Evolutionary conservation across 1,284 basidiomycete genomes (phyloP).

Genomic region (Leccinum ambiguum): DNA sequence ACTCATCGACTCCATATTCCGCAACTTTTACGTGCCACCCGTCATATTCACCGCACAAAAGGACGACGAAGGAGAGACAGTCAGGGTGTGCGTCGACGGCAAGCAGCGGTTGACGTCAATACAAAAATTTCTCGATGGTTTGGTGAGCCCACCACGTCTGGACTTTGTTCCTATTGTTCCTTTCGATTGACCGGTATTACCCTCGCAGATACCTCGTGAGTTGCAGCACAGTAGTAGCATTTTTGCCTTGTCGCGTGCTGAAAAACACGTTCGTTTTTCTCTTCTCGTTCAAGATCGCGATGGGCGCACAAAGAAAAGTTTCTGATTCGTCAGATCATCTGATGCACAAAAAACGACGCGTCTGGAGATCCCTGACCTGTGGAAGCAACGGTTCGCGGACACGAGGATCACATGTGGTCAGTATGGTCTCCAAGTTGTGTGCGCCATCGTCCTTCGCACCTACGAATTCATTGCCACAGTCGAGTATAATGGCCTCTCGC

Average conservation of each 20-base stretch:
- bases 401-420: slow-evolving; percentile 66
- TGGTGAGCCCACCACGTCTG: slow-evolving; percentile 40
- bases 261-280: neutral
- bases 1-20: too few species aligned
- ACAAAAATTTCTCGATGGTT: slow-evolving; percentile 67
- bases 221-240: slow-evolving; percentile 7
- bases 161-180: neutral
- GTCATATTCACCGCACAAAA: too few species aligned
- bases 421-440: slow-evolving; percentile 16
- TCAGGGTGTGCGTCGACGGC: slow-evolving; percentile 71
- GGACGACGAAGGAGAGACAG: slow-evolving; percentile 3
- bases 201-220: slow-evolving; percentile 51
- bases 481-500: slow-evolving; percentile 51
- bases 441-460: slow-evolving; percentile 1
- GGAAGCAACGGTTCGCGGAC: slow-evolving; percentile 39
- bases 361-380: too few species aligned
- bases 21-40: too few species aligned
- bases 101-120: slow-evolving; percentile 77
- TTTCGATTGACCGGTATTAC: slow-evolving; percentile 5
- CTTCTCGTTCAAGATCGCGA: slow-evolving; percentile 40
- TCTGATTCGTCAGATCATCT: slow-evolving; percentile 47
- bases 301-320: slow-evolving; percentile 52
- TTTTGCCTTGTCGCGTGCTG: slow-evolving; percentile 4
- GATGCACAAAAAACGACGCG: too few species aligned
- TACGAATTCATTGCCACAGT: slow-evolving; percentile 38